phyloP scores from a whole-genome alignment of 495 filamentous ascomycete species.

The Penicillium bialowiezense region DNA sequence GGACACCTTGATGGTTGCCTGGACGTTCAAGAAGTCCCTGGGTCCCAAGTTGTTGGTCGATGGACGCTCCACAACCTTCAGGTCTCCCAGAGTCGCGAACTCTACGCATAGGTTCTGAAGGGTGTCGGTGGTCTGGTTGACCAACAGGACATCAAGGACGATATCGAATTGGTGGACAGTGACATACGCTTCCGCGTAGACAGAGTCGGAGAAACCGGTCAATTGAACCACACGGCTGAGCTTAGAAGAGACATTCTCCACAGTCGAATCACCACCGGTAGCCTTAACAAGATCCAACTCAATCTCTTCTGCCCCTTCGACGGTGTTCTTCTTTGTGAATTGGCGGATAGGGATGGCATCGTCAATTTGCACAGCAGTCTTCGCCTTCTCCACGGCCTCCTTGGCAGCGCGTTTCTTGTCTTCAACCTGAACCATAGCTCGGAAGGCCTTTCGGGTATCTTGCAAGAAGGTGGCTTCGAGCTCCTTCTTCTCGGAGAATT shows the following conservation, averaged over 20 bases:
- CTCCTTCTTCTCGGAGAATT: conserved; percentile 85
- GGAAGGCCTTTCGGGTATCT: conserved; percentile 94
- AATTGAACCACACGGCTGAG: conserved; percentile 94
- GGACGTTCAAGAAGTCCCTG: conserved; percentile 95
- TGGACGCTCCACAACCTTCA: conserved; percentile 96
- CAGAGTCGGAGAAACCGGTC: conserved; percentile 96
- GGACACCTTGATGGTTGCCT: conserved; percentile 98
- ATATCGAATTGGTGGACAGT: conserved; percentile 99
- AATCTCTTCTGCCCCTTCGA: conserved; percentile 79
- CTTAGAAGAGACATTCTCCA: conserved; percentile 88
- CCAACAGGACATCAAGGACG: conserved; percentile 91
- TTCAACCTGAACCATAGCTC: conserved; percentile 96
- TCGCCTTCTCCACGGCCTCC: conserved; percentile 86
- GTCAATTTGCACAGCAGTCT: conserved; percentile 91
- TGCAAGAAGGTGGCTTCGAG: conserved; percentile 91
- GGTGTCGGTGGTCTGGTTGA: conserved; percentile 97
- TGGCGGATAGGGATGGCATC: conserved; percentile 92
- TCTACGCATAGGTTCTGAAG: conserved; percentile 96
- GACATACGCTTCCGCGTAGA: conserved; percentile 98
- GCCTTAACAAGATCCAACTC: conserved; percentile 91
- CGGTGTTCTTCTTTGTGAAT: conserved; percentile 85
- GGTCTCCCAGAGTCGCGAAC: conserved; percentile 94
- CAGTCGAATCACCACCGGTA: conserved; percentile 80
- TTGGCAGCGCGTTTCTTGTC: conserved; percentile 93
- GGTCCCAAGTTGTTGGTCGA: conserved; percentile 93